Evolutionary conservation across 208 protist species (phyloP).

Genomic region (Trypanosoma boissoni): DNA sequence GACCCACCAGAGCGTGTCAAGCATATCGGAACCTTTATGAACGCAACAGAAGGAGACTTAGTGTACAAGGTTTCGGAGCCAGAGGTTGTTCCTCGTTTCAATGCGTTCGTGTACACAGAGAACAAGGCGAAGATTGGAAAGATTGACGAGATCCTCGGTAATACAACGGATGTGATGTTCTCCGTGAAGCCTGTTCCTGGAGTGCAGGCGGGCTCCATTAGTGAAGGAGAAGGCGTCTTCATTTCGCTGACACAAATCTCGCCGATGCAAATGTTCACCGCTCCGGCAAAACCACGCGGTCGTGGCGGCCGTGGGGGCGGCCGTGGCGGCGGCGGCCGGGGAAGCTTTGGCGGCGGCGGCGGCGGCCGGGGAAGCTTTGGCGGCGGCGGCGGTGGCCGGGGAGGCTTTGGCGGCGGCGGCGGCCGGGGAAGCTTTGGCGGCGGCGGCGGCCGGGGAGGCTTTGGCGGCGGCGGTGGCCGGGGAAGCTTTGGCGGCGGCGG

Average conservation of each 20-base stretch:
- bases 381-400: conserved; percentile 24
- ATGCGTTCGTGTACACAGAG: conserved; percentile 91
- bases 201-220: conserved; percentile 79
- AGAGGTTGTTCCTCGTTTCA: conserved; percentile 83
- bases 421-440: conserved; percentile 32
- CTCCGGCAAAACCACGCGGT: conserved; percentile 83
- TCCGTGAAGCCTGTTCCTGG: conserved; percentile 87
- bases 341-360: conserved; percentile 20
- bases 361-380: conserved; percentile 33
- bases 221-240: conserved; percentile 81
- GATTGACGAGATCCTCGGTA: conserved; percentile 91
- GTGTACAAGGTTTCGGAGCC: conserved; percentile 72
- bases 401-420: conserved; percentile 28
- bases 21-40: conserved; percentile 81
- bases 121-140: conserved; percentile 92
- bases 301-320: conserved; percentile 74
- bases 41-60: conserved; percentile 86
- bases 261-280: conserved; percentile 81
- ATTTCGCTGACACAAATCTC: conserved; percentile 87
- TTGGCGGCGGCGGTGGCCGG: conserved; percentile 36
- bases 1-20: conserved; percentile 87
- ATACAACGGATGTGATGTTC: conserved; percentile 87
- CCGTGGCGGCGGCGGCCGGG: conserved; percentile 26
- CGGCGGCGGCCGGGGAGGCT: conserved; percentile 29
- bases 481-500: conserved; percentile 26